A percentile compares a stretch with the other conserved stretches of the same genome.
Conservation (phyloP, 495 filamentous ascomycete species). For the Penicillium coprophilum region DNA sequence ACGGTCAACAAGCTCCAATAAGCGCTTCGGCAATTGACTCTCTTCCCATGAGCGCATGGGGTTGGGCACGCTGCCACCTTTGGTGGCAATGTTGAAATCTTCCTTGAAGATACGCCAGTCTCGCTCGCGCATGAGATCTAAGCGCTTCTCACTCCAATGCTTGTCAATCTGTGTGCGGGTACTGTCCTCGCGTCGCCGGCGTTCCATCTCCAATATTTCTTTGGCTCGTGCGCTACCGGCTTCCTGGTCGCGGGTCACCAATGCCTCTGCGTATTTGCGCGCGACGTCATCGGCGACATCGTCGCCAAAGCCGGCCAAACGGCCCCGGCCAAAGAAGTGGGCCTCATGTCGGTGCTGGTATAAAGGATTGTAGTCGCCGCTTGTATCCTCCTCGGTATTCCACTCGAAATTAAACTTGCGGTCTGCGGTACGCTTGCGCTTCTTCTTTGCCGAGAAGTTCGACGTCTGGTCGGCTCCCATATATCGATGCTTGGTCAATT, state of each 20-base stretch:
- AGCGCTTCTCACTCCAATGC: conserved; percentile 96
- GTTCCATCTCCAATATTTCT: conserved; percentile 87
- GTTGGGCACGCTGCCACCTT: conserved; percentile 86
- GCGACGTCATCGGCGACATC: conserved; percentile 68
- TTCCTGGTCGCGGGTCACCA: conserved; percentile 77
- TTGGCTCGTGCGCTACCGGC: conserved; percentile 74
- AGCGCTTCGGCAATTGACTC: conserved; percentile 71
- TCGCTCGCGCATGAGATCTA: conserved; percentile 95
- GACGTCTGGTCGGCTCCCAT: conserved; percentile 90
- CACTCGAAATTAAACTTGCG: conserved; percentile 99
- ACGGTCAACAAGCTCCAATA: conserved; percentile 78
- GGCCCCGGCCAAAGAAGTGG: conserved; percentile 77
- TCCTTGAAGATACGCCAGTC: conserved; percentile 99
- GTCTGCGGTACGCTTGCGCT: conserved; percentile 86
- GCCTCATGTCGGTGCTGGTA: conserved; percentile 74
- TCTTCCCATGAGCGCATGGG: conserved; percentile 97
- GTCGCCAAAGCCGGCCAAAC: conserved; percentile 80
- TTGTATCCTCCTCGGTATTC: conserved; percentile 96
- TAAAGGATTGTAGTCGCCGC: conserved; percentile 82
- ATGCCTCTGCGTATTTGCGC: conserved; percentile 71
- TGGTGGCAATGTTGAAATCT: conserved; percentile 95
- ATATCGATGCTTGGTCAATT: conserved; percentile 77
- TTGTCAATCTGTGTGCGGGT: conserved; percentile 71
- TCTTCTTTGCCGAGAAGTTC: conserved; percentile 95
- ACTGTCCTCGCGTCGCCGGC: conserved; percentile 71